These are phyloP conservation scores for Mycena galericulata DNA, from an alignment of 768 basidiomycete genomes.

Conservation along the genomic window DNA sequence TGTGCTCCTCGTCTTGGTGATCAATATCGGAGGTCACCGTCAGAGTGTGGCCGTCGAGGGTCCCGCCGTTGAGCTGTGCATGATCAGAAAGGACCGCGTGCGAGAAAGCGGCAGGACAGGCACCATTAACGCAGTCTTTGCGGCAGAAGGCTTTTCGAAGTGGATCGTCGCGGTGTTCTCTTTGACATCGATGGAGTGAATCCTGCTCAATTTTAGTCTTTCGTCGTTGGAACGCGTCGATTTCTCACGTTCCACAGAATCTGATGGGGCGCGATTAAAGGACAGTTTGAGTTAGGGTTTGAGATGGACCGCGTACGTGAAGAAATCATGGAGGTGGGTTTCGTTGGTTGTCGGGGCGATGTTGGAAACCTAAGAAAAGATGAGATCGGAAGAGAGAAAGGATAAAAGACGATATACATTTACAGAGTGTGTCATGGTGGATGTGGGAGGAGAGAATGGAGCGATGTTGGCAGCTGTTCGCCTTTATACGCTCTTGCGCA, in stretches of 20 bases:
- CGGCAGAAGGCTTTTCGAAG: slow-evolving; percentile 88
- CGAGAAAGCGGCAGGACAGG: not conserved
- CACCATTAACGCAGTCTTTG: slow-evolving; percentile 89
- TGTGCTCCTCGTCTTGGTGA: slow-evolving; percentile 66
- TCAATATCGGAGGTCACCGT: slow-evolving; percentile 76
- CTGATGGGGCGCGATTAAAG: slow-evolving; percentile 48
- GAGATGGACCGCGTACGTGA: slow-evolving; percentile 65
- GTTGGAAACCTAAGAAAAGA: slow-evolving; percentile 71
- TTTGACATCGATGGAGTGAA: slow-evolving; percentile 72
- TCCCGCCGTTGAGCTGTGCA: slow-evolving; percentile 75
- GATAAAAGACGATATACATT: slow-evolving; percentile 48
- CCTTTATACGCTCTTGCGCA: too few relatives aligned
- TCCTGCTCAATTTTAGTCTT: slow-evolving; percentile 54
- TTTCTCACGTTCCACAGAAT: slow-evolving; percentile 86
- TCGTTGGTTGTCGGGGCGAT: slow-evolving; percentile 76
- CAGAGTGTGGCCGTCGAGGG: slow-evolving; percentile 78
- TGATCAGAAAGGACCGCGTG: not conserved
- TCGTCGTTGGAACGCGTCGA: not conserved
- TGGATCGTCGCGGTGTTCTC: slow-evolving; percentile 71
- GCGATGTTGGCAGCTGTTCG: too few relatives aligned
- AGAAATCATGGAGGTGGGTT: slow-evolving; percentile 80
- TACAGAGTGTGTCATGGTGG: slow-evolving; percentile 60
- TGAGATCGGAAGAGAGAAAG: not conserved
- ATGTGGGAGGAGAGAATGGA: slow-evolving; percentile 1
- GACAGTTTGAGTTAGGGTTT: slow-evolving; percentile 13